phyloP scores from a whole-genome alignment of 2,329 filamentous ascomycete species.

The Pseudogymnoascus sp. region DNA sequence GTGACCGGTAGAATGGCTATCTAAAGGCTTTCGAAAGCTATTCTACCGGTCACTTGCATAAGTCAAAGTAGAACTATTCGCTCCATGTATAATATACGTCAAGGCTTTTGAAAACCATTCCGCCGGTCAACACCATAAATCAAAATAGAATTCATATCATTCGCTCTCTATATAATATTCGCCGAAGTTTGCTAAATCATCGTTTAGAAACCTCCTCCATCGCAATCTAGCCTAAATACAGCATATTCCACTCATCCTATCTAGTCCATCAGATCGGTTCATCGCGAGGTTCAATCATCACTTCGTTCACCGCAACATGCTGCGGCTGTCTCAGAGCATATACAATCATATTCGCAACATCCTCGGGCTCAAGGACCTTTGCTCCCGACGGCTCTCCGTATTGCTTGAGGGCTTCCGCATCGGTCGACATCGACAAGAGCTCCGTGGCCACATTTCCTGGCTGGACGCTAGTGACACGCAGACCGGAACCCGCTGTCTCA shows the following conservation, averaged over 20 bases:
- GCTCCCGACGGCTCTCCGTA: constrained; percentile 70
- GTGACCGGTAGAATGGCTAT: too few species aligned
- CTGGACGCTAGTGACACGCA: constrained; percentile 68
- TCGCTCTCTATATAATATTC: neutral
- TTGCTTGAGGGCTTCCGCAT: constrained; percentile 69
- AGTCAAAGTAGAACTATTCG: too few species aligned
- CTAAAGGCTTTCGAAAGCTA: too few species aligned
- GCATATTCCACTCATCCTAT: neutral
- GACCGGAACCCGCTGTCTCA: constrained; percentile 66
- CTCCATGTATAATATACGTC: too few species aligned
- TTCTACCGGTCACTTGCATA: too few species aligned
- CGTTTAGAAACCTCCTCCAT: neutral
- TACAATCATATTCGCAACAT: constrained; percentile 66
- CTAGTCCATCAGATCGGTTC: constrained; percentile 54
- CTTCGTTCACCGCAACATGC: constrained; percentile 73
- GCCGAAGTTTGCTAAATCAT: neutral
- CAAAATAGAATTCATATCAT: neutral
- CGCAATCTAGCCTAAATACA: neutral
- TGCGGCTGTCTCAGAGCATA: constrained; percentile 67
- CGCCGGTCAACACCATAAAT: too few species aligned
- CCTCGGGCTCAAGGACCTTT: constrained; percentile 64
- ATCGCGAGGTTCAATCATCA: constrained; percentile 70
- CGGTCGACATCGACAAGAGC: constrained; percentile 66
- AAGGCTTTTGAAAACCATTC: too few species aligned
- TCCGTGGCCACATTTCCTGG: constrained; percentile 72